These are phyloP conservation scores for Aspergillus ochraceoroseus DNA, from an alignment of 2,329 filamentous ascomycete genomes.

Conservation along the genomic window DNA sequence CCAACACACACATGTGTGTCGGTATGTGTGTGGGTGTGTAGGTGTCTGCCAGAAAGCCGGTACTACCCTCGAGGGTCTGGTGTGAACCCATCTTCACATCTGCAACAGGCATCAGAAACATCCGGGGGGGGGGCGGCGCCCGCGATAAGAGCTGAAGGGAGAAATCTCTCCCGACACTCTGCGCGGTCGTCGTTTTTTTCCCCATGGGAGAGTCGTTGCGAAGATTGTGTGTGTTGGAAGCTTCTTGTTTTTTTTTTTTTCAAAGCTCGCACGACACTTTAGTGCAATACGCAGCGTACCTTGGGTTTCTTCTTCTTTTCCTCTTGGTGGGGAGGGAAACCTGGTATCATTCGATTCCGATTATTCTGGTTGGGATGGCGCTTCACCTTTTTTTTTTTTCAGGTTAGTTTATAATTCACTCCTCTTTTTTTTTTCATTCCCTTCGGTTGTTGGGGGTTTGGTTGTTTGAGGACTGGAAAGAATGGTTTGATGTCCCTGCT, in stretches of 20 bases:
- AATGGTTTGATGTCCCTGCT: constrained; percentile 25
- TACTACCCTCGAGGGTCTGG: constrained; percentile 80
- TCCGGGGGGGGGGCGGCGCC: constrained; percentile 59
- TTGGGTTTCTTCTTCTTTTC: constrained; percentile 37
- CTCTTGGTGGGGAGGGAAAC: constrained; percentile 26
- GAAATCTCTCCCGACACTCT: too few relatives aligned
- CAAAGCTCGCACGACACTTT: constrained; percentile 57
- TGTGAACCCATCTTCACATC: constrained; percentile 63
- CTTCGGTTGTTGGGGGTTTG: constrained; percentile 7
- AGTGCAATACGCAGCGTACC: constrained; percentile 93
- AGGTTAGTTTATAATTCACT: constrained; percentile 43
- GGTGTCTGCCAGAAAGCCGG: constrained; percentile 29
- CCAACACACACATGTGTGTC: too few relatives aligned
- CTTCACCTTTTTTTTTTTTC: constrained; percentile 53
- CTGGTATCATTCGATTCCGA: constrained; percentile 81
- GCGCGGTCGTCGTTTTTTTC: constrained; percentile 45
- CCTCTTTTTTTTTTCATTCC: constrained; percentile 17
- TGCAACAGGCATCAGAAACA: constrained; percentile 91
- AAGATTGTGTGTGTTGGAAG: constrained; percentile 71
- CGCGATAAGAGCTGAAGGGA: too few relatives aligned
- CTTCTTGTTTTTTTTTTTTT: constrained; percentile 4
- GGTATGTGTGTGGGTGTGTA: too few relatives aligned
- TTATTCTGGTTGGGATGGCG: constrained; percentile 80
- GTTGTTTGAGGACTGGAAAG: constrained; percentile 24
- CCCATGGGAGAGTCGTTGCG: constrained; percentile 91